Conservation (phyloP, 441 rosid genomes). For the Arabidopsis lyrata region DNA sequence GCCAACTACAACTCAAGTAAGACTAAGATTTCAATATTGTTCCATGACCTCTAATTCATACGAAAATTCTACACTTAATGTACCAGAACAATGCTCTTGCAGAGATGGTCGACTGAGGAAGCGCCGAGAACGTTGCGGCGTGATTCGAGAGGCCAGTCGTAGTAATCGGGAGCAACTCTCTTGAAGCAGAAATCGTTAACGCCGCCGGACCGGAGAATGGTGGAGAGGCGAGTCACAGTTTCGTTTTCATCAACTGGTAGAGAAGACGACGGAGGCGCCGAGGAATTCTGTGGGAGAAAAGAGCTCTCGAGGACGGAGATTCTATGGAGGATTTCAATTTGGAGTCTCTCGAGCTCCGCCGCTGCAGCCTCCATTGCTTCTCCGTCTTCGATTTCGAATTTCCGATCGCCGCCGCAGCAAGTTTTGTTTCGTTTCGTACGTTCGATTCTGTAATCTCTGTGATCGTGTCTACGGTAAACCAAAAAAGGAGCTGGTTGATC, state of each 20-base stretch:
- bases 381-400: conserved; percentile 18
- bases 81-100: conserved; percentile 95
- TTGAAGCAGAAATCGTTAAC: conserved; percentile 64
- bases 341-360: conserved; percentile 67
- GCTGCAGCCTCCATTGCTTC: conserved; percentile 50
- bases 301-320: conserved; percentile 58
- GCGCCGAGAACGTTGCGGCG: conserved; percentile 73
- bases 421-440: not conserved
- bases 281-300: conserved; percentile 44
- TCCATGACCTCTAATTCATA: not conserved
- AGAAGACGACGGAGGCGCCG: conserved; percentile 31
- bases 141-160: conserved; percentile 73
- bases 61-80: too few species aligned
- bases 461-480: not conserved
- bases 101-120: conserved; percentile 77
- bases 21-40: not conserved
- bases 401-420: conserved; percentile 11
- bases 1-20: not conserved
- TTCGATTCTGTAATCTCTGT: conserved; percentile 8
- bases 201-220: conserved; percentile 64
- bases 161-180: conserved; percentile 68
- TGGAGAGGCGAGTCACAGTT: conserved; percentile 67
- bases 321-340: conserved; percentile 57
- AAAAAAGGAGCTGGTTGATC: not conserved
- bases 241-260: conserved; percentile 40